These are phyloP conservation scores for Oidiodendron maius DNA, from an alignment of 495 filamentous ascomycete genomes.

Conservation along the genomic window DNA sequence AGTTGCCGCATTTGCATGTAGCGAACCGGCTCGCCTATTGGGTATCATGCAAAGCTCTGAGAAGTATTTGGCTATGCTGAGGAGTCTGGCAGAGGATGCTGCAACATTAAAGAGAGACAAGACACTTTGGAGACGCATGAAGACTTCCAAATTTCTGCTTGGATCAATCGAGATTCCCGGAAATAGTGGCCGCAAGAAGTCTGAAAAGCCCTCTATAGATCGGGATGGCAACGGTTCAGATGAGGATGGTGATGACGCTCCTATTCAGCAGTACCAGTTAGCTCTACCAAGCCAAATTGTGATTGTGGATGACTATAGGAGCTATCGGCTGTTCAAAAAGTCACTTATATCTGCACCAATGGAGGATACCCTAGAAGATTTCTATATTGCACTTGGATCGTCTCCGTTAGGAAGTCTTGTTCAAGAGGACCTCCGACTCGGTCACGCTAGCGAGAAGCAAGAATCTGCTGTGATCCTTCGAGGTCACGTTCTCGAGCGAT, in stretches of 20 bases:
- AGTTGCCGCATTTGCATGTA: constrained; percentile 69
- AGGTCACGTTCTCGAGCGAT: constrained; percentile 77
- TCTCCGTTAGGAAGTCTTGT: constrained; percentile 52
- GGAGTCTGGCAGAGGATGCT: constrained; percentile 66
- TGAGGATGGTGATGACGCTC: constrained; percentile 62
- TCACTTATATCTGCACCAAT: constrained; percentile 77
- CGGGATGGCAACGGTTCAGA: constrained; percentile 20
- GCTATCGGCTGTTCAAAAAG: constrained; percentile 76
- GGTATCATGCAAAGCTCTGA: constrained; percentile 72
- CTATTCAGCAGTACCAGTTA: constrained; percentile 72
- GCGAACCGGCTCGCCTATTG: constrained; percentile 73
- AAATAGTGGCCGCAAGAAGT: constrained; percentile 32
- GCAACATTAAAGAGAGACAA: constrained; percentile 69
- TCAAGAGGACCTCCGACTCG: constrained; percentile 52
- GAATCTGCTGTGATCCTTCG: constrained; percentile 51
- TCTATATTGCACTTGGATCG: constrained; percentile 66
- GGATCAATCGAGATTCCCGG: constrained; percentile 68
- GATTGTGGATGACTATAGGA: constrained; percentile 76
- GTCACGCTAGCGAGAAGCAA: constrained; percentile 40
- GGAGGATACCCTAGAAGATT: constrained; percentile 77
- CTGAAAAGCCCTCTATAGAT: constrained; percentile 27
- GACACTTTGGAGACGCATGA: constrained; percentile 69
- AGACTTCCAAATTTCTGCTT: constrained; percentile 66
- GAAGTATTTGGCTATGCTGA: constrained; percentile 77
- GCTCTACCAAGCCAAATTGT: constrained; percentile 63